Evolutionary conservation across 257 asterid species (phyloP).

Genomic region (Rhazya stricta): DNA sequence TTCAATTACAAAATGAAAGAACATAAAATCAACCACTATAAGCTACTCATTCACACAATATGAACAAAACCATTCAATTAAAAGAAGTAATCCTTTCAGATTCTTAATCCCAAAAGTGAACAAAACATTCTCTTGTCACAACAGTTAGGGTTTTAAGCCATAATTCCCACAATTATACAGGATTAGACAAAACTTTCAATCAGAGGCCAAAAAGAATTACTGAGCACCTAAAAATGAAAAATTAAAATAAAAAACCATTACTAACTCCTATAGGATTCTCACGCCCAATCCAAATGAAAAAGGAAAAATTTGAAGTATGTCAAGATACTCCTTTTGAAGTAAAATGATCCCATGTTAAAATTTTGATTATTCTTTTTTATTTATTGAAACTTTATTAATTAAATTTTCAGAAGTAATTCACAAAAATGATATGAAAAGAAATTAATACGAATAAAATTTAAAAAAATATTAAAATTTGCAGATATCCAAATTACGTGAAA

Average conservation of each 20-base stretch:
- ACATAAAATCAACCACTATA: not conserved
- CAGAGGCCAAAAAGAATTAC: not conserved
- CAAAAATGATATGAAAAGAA: not conserved
- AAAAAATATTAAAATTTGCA: not conserved
- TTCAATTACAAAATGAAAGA: too few relatives aligned
- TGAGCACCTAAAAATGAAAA: not conserved
- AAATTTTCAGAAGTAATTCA: not conserved
- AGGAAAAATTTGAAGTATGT: not conserved
- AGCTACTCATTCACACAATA: not conserved
- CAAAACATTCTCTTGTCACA: not conserved
- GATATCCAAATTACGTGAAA: not conserved
- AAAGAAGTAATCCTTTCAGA: not conserved
- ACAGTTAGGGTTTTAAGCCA: constrained; percentile 6
- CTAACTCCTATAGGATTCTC: not conserved
- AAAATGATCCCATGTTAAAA: not conserved
- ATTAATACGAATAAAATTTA: not conserved
- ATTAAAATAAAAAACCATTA: not conserved
- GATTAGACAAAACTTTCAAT: not conserved
- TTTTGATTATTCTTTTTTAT: not conserved
- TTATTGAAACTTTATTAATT: not conserved
- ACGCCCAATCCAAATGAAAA: not conserved
- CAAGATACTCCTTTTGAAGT: not conserved
- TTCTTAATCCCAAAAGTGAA: not conserved
- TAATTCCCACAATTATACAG: not conserved
- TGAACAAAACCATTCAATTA: not conserved